These are phyloP conservation scores for Aureobasidium musti DNA, from an alignment of 2,329 filamentous ascomycete species.

Conservation along the genomic window DNA sequence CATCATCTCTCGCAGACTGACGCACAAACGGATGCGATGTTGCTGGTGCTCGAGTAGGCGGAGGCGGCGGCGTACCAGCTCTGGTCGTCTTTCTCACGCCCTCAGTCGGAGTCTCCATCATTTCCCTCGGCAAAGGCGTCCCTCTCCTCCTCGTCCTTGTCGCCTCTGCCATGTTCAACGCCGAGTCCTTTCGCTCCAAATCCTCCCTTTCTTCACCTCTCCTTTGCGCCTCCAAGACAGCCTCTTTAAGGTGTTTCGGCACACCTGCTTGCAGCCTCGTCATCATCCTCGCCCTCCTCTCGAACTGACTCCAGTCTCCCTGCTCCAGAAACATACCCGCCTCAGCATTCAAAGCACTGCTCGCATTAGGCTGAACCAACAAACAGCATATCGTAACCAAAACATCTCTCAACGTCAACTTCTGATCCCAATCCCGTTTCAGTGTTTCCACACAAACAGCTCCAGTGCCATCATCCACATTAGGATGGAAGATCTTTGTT, in stretches of 20 bases:
- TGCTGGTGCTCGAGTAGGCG: conserved; percentile 34
- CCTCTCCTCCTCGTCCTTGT: conserved; percentile 27
- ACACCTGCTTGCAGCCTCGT: conserved; percentile 62
- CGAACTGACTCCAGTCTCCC: conserved; percentile 54
- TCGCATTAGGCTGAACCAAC: conserved; percentile 64
- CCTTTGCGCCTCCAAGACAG: conserved; percentile 56
- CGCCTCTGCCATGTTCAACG: background rate
- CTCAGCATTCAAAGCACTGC: conserved; percentile 63
- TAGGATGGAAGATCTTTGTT: conserved; percentile 65
- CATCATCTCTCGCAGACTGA: conserved; percentile 37
- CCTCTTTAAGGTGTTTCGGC: conserved; percentile 48
- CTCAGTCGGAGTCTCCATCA: conserved; percentile 33
- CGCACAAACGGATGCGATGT: conserved; percentile 30
- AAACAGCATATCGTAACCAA: conserved; percentile 62
- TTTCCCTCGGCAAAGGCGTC: conserved; percentile 28
- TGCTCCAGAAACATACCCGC: conserved; percentile 61
- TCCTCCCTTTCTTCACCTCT: conserved; percentile 53
- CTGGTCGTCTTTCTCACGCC: conserved; percentile 34
- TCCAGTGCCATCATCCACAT: conserved; percentile 63
- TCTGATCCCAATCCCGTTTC: conserved; percentile 63
- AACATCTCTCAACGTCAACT: conserved; percentile 61
- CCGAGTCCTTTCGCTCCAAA: conserved; percentile 23
- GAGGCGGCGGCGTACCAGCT: conserved; percentile 29
- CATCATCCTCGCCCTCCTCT: conserved; percentile 61
- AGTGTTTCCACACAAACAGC: conserved; percentile 66